phyloP scores from a whole-genome alignment of 257 asterid genomes.

The Fraxinus americana region DNA sequence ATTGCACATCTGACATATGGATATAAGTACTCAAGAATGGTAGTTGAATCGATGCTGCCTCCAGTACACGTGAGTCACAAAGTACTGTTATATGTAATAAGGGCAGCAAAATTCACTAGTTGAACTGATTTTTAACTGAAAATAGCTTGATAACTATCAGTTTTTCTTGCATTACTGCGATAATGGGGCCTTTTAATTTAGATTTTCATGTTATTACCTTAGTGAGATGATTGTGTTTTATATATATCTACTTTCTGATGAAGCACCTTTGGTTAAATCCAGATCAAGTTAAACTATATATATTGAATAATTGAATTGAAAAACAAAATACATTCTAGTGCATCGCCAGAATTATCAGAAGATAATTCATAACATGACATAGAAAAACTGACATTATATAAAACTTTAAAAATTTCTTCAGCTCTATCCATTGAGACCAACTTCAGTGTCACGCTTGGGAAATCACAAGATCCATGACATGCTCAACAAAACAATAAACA shows the following conservation, averaged over 20 bases:
- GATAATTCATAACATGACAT: neutral
- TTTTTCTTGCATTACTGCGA: neutral
- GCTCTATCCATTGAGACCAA: too few species aligned
- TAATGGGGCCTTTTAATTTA: neutral
- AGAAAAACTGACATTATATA: too few species aligned
- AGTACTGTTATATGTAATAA: neutral
- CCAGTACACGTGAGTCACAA: neutral
- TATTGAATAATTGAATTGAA: neutral
- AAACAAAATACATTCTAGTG: neutral
- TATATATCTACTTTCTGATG: neutral
- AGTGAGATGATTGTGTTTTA: neutral
- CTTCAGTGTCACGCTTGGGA: neutral
- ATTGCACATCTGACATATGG: conserved; percentile 99
- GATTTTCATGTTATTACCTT: neutral
- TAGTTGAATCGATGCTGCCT: neutral
- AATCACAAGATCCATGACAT: neutral
- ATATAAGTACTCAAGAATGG: conserved; percentile 26
- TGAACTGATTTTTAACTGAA: neutral
- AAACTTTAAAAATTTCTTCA: too few species aligned
- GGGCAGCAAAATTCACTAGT: neutral
- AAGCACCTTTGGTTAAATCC: too few species aligned
- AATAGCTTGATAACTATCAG: neutral
- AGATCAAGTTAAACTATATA: neutral
- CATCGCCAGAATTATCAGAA: neutral
- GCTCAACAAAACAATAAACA: neutral